Percentiles rank a stretch among this genome's conserved stretches.
Evolutionary conservation across 495 filamentous ascomycete genomes (phyloP).

Genomic region (Podospora fimiseda): DNA sequence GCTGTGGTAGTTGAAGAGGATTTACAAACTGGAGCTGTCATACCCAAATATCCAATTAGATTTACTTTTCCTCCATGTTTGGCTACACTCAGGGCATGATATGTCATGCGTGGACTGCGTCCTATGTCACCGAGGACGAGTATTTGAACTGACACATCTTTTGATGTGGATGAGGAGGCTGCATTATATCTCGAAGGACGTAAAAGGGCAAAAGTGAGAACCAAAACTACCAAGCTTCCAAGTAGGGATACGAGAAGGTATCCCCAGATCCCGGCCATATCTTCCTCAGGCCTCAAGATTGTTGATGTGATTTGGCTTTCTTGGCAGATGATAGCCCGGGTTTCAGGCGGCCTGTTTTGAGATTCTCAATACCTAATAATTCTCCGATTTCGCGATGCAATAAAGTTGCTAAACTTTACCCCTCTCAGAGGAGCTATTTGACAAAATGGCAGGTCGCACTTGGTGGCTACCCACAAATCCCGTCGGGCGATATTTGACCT

Average conservation of each 20-base stretch:
- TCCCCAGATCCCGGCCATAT: not conserved
- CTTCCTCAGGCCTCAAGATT: not conserved
- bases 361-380: too few species aligned
- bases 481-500: constrained; percentile 1
- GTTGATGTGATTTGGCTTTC: not conserved
- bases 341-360: too few species aligned
- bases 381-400: too few species aligned
- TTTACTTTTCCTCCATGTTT: constrained; percentile 73
- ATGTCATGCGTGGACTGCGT: constrained; percentile 95
- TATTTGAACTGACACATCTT: constrained; percentile 56
- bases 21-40: constrained; percentile 10
- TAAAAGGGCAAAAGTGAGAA: not conserved
- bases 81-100: constrained; percentile 91
- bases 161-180: not conserved
- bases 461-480: not conserved
- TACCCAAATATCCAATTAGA: constrained; percentile 83
- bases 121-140: constrained; percentile 98
- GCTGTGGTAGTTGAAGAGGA: not conserved
- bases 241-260: not conserved
- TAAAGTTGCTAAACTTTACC: too few species aligned
- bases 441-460: not conserved
- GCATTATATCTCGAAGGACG: not conserved
- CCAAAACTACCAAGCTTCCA: not conserved
- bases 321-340: not conserved
- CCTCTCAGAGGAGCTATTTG: not conserved